Base-by-base conservation (phyloP, 2,329 filamentous ascomycete species). In the Cladosporium velox region DNA sequence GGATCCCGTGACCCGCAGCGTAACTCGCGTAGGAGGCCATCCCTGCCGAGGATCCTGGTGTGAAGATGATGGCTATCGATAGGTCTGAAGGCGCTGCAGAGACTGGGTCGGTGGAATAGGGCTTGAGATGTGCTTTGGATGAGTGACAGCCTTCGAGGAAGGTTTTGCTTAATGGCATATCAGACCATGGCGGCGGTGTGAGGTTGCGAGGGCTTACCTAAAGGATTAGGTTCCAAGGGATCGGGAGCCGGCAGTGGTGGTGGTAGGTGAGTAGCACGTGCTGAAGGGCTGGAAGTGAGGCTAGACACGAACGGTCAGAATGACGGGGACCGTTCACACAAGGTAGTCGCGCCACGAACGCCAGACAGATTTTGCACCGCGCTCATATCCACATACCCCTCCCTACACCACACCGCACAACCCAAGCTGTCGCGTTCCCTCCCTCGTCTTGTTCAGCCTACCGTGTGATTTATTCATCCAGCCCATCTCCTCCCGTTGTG, bases 291-390 rank as follows among this genome's bases (percentile, higher is more conserved):
- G 52, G 28, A 34, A 55, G 24, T 32, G 52, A 34, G 8, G 32
- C 15, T 34, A 32, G 28, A 34, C 28, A n/a, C 28, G 32, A 21
- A 34, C 24, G 21, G 32, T 58, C 55, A 41, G 21, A 34, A 58
- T 41, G 55, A 41, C 55, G 55, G 32, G 30, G 30, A 35, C 55
- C 52, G 52, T 55, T 34, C 52, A 55, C 52, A 32, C 52, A 47
- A 11, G n/a, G 41, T 55, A 30, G 28, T 55, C 52, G 52, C 52
- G 52, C 52, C 52, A 34, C 32, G 34, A 47, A 47, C 34, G 57
- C 38, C 57, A 59, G 57, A 59, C 57, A 59, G 57, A 59, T 59
- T 59, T 59, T 59, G 57, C 57, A 59, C 57, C 26, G 38, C 57
- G 34, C 38, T 47, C n/a, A 59, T 38, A 30, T 59, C 32, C 57